phyloP scores from a whole-genome alignment of 768 basidiomycete genomes.

The Panellus pusillus region DNA sequence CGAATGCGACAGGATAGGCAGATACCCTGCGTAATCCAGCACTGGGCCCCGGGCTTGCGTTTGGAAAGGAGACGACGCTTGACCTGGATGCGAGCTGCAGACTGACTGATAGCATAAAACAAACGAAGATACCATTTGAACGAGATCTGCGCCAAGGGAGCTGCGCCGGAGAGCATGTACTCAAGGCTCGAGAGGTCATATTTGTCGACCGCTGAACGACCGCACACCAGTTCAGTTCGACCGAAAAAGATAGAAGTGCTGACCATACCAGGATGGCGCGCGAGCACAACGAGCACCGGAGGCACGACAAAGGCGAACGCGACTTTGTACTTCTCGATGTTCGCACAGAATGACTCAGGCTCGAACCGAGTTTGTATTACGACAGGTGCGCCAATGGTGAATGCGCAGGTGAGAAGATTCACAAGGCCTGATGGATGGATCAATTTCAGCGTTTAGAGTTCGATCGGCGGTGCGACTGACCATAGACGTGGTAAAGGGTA shows the following conservation, averaged over 20 bases:
- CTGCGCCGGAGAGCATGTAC: slow-evolving; percentile 58
- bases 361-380: slow-evolving; percentile 58
- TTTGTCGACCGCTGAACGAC: slow-evolving; percentile 40
- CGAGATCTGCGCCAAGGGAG: slow-evolving; percentile 60
- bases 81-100: slow-evolving; percentile 19
- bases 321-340: slow-evolving; percentile 53
- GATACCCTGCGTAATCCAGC: slow-evolving; percentile 25
- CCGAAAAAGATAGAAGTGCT: not conserved
- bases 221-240: not conserved
- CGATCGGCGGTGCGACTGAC: slow-evolving; percentile 12
- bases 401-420: slow-evolving; percentile 28
- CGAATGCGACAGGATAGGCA: not conserved
- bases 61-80: not conserved
- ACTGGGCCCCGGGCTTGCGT: slow-evolving; percentile 1
- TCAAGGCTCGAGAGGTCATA: slow-evolving; percentile 52
- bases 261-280: slow-evolving; percentile 46
- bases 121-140: slow-evolving; percentile 30
- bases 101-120: not conserved
- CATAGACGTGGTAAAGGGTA: slow-evolving; percentile 41
- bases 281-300: slow-evolving; percentile 60
- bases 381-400: slow-evolving; percentile 37
- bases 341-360: slow-evolving; percentile 46
- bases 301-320: slow-evolving; percentile 55
- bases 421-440: not conserved
- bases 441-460: slow-evolving; percentile 28